These are phyloP conservation scores for Yueomyces sinensis DNA, from an alignment of 805 yeast species.

Conservation along the genomic window DNA sequence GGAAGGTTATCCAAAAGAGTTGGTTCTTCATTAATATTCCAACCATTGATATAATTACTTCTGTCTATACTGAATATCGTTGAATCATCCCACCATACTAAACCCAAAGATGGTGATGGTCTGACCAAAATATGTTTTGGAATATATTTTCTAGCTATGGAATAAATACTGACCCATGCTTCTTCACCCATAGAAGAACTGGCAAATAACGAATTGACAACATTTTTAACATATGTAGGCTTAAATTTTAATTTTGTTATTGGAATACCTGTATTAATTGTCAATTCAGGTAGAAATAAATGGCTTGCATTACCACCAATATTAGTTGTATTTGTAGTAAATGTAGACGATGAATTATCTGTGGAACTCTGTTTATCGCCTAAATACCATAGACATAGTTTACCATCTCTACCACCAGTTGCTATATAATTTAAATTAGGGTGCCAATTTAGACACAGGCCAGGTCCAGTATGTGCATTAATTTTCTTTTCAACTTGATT, in stretches of 20 bases:
- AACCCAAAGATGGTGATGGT: slow-evolving; percentile 19
- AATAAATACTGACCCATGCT: slow-evolving; percentile 55
- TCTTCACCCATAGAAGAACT: slow-evolving; percentile 61
- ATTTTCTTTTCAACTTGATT: slow-evolving; percentile 50
- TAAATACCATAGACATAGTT: slow-evolving; percentile 23
- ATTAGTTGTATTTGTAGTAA: neutral
- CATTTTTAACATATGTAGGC: slow-evolving; percentile 19
- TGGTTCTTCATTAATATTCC: slow-evolving; percentile 22
- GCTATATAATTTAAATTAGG: slow-evolving; percentile 68
- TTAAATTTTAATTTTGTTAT: slow-evolving; percentile 40
- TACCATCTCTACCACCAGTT: slow-evolving; percentile 86
- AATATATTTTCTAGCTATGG: slow-evolving; percentile 53
- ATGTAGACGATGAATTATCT: neutral
- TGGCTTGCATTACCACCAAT: slow-evolving; percentile 27
- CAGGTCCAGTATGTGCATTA: slow-evolving; percentile 88
- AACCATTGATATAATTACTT: slow-evolving; percentile 20
- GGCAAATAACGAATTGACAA: slow-evolving; percentile 56
- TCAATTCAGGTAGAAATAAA: slow-evolving; percentile 45
- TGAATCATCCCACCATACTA: slow-evolving; percentile 26
- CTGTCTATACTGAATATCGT: slow-evolving; percentile 23
- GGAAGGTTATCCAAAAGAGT: slow-evolving; percentile 19
- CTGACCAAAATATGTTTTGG: slow-evolving; percentile 38
- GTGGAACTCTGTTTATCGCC: slow-evolving; percentile 12
- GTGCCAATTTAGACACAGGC: slow-evolving; percentile 78
- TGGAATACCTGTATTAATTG: slow-evolving; percentile 63